Evolutionary conservation across 2,329 filamentous ascomycete species (phyloP).

Genomic region (Zymoseptoria passerinii): DNA sequence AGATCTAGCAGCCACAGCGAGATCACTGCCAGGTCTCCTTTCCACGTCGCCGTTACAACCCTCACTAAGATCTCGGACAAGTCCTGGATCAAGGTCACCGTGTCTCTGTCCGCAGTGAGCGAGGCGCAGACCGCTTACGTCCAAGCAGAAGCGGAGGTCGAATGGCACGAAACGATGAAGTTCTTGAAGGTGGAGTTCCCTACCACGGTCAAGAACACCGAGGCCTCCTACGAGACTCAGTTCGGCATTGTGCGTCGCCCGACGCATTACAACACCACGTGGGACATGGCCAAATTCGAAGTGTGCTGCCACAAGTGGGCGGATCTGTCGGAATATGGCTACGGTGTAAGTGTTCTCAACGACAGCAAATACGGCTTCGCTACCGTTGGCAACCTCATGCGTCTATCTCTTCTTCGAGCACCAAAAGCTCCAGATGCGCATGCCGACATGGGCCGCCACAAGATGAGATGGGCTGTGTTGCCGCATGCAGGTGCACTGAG

Average conservation of each 20-base stretch:
- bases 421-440: conserved; percentile 90
- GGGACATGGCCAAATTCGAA: conserved; percentile 98
- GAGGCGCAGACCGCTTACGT: conserved; percentile 57
- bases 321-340: conserved; percentile 77
- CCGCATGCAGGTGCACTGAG: conserved; percentile 70
- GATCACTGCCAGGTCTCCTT: conserved; percentile 62
- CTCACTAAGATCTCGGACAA: conserved; percentile 80
- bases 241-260: conserved; percentile 82
- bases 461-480: conserved; percentile 82
- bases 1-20: conserved; percentile 52
- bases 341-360: conserved; percentile 87
- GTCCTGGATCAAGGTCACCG: conserved; percentile 78
- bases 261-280: conserved; percentile 95
- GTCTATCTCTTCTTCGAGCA: conserved; percentile 73
- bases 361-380: conserved; percentile 96
- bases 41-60: conserved; percentile 73
- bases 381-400: conserved; percentile 80
- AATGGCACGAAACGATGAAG: conserved; percentile 95
- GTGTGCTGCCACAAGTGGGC: conserved; percentile 94
- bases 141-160: conserved; percentile 76
- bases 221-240: conserved; percentile 91
- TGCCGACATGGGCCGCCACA: conserved; percentile 79
- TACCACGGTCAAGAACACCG: conserved; percentile 79
- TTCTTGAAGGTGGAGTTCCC: conserved; percentile 99
- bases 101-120: conserved; percentile 65